Percentiles rank a stretch among this genome's conserved stretches.
Evolutionary conservation across 768 basidiomycete genomes (phyloP).

Genomic region (Russula foetens): DNA sequence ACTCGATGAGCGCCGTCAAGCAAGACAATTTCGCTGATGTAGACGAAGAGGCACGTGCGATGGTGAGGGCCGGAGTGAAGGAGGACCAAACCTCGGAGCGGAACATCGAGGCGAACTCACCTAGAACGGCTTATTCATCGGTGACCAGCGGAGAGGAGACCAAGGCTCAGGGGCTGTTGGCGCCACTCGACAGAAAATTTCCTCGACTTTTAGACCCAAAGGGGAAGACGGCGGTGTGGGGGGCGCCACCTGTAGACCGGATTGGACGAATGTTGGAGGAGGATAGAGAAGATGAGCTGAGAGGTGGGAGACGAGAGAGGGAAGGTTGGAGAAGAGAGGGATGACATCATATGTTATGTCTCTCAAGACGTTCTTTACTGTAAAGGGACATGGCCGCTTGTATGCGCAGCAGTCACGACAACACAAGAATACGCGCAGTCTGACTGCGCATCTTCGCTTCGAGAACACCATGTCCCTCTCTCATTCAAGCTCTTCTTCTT

Average conservation of each 20-base stretch:
- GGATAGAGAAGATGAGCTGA: constrained; percentile 14
- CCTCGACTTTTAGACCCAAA: constrained; percentile 47
- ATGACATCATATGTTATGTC: constrained; percentile 7
- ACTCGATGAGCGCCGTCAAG: constrained; percentile 65
- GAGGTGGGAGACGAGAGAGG: constrained; percentile 3
- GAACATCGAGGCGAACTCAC: neutral
- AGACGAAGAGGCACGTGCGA: constrained; percentile 53
- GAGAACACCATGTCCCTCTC: neutral
- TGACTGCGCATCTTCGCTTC: too few species aligned
- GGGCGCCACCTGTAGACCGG: constrained; percentile 59
- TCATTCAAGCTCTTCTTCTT: neutral
- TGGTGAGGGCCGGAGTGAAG: constrained; percentile 12
- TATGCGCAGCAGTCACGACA: neutral
- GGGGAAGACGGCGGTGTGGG: constrained; percentile 41
- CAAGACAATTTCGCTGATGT: constrained; percentile 20
- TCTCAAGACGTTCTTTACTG: neutral
- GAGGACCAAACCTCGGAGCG: neutral
- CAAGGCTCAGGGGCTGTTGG: neutral
- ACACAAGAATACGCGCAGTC: too few species aligned
- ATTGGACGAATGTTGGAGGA: constrained; percentile 36
- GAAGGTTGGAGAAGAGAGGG: constrained; percentile 13
- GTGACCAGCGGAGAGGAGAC: neutral
- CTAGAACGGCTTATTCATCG: neutral
- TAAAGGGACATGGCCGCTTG: neutral
- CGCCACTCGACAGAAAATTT: neutral